Percentiles rank a stretch among this genome's conserved stretches.
Conservation (phyloP, 2,329 filamentous ascomycete species). For the Chaetomiaceae sp. region DNA sequence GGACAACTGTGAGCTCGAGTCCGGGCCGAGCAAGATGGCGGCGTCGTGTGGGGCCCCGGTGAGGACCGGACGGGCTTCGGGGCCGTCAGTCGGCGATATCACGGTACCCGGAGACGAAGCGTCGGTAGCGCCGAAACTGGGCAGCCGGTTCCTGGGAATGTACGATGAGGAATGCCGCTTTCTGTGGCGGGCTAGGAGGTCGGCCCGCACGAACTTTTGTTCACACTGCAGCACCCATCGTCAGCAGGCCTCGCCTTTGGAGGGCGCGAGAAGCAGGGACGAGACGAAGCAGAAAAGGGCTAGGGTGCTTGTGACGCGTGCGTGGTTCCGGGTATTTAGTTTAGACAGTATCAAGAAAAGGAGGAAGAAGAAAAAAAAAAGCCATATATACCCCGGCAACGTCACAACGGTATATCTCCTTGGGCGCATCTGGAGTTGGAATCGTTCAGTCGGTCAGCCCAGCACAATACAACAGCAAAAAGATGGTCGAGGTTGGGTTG, state of each 20-base stretch:
- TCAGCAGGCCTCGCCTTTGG: conserved; percentile 6
- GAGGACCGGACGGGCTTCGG: conserved; percentile 28
- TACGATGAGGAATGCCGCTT: conserved; percentile 58
- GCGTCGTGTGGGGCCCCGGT: conserved; percentile 41
- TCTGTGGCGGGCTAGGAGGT: conserved; percentile 65
- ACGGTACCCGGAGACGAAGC: conserved; percentile 19
- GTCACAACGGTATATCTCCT: conserved; percentile 74
- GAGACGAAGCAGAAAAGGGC: neutral
- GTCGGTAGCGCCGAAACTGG: conserved; percentile 40
- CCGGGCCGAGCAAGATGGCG: conserved; percentile 41
- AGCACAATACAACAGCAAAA: conserved; percentile 15
- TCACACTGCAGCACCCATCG: conserved; percentile 49
- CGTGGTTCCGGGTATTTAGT: too few species aligned
- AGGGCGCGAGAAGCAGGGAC: neutral
- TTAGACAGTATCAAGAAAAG: too few species aligned
- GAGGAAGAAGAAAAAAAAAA: too few species aligned
- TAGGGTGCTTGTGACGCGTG: neutral
- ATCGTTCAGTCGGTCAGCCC: too few species aligned
- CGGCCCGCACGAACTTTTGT: conserved; percentile 72
- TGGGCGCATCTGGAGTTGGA: conserved; percentile 63
- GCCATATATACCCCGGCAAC: conserved; percentile 51
- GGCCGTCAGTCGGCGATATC: conserved; percentile 18
- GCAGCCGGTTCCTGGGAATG: conserved; percentile 46
- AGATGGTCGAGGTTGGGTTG: too few species aligned
- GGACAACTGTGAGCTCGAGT: conserved; percentile 33